These are phyloP conservation scores for Bothriochloa decipiens DNA, from an alignment of 176 grass and related monocot genomes.

Conservation along the genomic window DNA sequence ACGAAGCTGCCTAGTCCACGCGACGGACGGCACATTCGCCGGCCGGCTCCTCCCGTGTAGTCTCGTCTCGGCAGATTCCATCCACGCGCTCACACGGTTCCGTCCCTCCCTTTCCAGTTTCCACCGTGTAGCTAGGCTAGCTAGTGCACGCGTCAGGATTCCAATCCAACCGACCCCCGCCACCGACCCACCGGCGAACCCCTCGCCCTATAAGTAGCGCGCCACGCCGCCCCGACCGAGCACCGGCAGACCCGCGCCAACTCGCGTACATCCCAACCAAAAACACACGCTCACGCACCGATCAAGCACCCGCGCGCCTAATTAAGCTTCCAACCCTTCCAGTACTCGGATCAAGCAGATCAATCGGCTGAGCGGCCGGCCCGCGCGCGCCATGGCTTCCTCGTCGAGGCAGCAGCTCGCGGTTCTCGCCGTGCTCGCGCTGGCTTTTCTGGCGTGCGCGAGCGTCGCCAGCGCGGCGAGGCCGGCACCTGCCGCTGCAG, in stretches of 20 bases:
- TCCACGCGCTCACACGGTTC: conserved; percentile 13
- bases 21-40: not conserved
- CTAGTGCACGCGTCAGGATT: not conserved
- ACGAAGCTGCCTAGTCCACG: not conserved
- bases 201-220: not conserved
- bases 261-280: not conserved
- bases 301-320: not conserved
- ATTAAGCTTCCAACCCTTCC: no score
- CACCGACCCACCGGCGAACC: not conserved
- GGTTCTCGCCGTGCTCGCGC: not conserved
- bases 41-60: not conserved
- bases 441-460: not conserved
- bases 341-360: not conserved
- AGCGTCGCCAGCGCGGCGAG: not conserved
- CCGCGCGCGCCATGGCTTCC: not conserved
- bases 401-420: not conserved
- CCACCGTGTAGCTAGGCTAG: not conserved
- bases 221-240: no score
- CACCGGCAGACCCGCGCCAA: not conserved
- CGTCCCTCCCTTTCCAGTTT: not conserved
- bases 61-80: not conserved
- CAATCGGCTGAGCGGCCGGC: not conserved
- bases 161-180: not conserved
- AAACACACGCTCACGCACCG: not conserved
- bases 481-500: not conserved